phyloP scores from a whole-genome alignment of 345 rosid species.

The Eutrema japonicum region DNA sequence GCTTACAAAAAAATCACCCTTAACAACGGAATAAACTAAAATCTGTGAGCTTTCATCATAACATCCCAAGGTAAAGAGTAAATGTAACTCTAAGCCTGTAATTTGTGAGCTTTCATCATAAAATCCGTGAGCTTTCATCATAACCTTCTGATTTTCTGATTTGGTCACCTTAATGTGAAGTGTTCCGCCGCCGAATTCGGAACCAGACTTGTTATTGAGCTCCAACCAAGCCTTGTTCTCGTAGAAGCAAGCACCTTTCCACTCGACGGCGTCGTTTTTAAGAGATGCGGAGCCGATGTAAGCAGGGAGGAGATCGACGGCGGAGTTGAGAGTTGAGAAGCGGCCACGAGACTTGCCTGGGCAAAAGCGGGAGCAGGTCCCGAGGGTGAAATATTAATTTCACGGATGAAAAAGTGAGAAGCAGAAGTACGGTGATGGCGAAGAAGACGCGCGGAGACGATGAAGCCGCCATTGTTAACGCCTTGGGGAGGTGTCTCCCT shows the following conservation, averaged over 20 bases:
- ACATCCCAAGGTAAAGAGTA: background rate
- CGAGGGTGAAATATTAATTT: constrained; percentile 69
- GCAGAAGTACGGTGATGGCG: background rate
- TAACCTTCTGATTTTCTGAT: background rate
- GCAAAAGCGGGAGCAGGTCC: constrained; percentile 76
- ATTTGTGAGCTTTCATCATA: too few relatives aligned
- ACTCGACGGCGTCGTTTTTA: constrained; percentile 49
- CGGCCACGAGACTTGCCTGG: constrained; percentile 81
- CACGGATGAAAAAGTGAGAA: constrained; percentile 25
- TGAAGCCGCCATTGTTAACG: constrained; percentile 25
- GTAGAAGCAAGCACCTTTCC: constrained; percentile 97
- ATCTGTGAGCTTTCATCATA: background rate
- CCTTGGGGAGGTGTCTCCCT: background rate
- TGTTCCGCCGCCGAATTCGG: constrained; percentile 88
- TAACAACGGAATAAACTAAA: background rate
- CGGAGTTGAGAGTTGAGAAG: constrained; percentile 61
- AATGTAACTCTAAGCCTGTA: background rate
- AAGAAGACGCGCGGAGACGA: constrained; percentile 28
- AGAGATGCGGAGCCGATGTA: constrained; percentile 82
- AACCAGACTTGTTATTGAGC: constrained; percentile 79
- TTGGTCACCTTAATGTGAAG: constrained; percentile 75
- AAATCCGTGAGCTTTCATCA: too few relatives aligned
- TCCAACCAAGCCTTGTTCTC: constrained; percentile 83
- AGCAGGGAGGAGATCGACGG: constrained; percentile 79
- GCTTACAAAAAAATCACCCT: constrained; percentile 12